phyloP scores from a whole-genome alignment of 768 basidiomycete genomes.

The Jaapia argillacea region DNA sequence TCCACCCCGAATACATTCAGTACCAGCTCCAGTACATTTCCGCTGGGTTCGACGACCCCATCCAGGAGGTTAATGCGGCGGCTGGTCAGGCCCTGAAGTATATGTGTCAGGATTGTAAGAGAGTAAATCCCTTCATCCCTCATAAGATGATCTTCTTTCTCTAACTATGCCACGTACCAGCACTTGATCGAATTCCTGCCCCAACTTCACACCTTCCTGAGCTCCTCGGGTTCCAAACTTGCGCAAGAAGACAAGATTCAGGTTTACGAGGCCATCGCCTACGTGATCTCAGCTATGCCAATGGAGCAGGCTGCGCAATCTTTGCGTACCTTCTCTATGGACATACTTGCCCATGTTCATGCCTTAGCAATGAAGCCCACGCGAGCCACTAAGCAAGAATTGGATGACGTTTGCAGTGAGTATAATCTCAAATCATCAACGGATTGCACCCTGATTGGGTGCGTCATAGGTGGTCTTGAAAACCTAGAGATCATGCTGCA shows the following conservation, averaged over 20 bases:
- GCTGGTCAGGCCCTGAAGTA: conserved; percentile 95
- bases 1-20: conserved; percentile 78
- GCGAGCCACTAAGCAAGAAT: conserved; percentile 57
- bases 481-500: conserved; percentile 89
- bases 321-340: conserved; percentile 77
- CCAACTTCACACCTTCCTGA: conserved; percentile 83
- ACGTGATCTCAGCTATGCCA: conserved; percentile 91
- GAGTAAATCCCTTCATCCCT: conserved; percentile 31
- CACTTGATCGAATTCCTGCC: conserved; percentile 90
- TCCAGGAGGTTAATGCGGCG: conserved; percentile 81
- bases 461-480: conserved; percentile 65
- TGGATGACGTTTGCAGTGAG: conserved; percentile 61
- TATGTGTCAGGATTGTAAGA: conserved; percentile 93
- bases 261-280: conserved; percentile 92
- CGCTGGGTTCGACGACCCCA: conserved; percentile 76
- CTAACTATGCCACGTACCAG: conserved; percentile 25
- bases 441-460: conserved; percentile 6
- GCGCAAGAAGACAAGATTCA: conserved; percentile 82
- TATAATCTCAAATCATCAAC: conserved; percentile 5
- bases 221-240: conserved; percentile 68
- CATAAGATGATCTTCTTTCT: conserved; percentile 1
- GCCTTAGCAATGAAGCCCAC: conserved; percentile 41
- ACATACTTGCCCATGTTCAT: conserved; percentile 75
- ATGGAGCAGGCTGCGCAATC: conserved; percentile 82
- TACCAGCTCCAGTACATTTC: conserved; percentile 88